Evolutionary conservation across 306 rosid species (phyloP).

Genomic region (Mimosa pudica): DNA sequence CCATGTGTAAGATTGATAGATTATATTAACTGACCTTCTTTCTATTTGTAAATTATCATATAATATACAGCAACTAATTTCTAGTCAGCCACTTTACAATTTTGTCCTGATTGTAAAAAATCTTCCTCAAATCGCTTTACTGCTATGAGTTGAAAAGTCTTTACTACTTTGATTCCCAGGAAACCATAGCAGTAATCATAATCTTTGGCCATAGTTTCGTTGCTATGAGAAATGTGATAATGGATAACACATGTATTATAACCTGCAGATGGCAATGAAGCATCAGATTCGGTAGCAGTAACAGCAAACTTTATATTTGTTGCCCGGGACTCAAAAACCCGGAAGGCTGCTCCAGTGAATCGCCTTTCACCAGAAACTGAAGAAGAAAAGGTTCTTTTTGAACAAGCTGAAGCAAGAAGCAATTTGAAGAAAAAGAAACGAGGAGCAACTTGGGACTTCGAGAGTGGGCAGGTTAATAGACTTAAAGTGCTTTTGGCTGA

Average conservation of each 20-base stretch:
- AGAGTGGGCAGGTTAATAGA: conserved; percentile 51
- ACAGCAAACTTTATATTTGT: conserved; percentile 96
- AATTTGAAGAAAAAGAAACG: conserved; percentile 65
- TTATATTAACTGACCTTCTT: neutral
- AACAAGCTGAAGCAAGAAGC: conserved; percentile 81
- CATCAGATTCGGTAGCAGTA: conserved; percentile 58
- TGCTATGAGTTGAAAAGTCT: neutral
- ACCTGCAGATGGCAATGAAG: conserved; percentile 42
- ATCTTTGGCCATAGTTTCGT: neutral
- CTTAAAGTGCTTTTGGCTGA: conserved; percentile 59
- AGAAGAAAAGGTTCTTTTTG: conserved; percentile 60
- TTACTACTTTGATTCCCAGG: neutral
- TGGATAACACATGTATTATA: neutral
- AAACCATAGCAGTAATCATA: neutral
- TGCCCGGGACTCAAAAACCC: conserved; percentile 89
- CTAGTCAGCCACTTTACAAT: neutral
- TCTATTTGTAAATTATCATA: neutral
- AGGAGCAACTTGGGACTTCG: conserved; percentile 52
- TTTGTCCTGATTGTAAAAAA: neutral
- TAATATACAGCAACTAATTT: neutral
- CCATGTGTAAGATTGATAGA: neutral
- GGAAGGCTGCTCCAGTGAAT: conserved; percentile 90
- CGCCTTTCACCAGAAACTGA: conserved; percentile 76
- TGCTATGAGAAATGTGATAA: neutral
- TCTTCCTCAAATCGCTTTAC: neutral